Evolutionary conservation across 2,329 filamentous ascomycete genomes (phyloP).

Genomic region (Tolypocladium inflatum): DNA sequence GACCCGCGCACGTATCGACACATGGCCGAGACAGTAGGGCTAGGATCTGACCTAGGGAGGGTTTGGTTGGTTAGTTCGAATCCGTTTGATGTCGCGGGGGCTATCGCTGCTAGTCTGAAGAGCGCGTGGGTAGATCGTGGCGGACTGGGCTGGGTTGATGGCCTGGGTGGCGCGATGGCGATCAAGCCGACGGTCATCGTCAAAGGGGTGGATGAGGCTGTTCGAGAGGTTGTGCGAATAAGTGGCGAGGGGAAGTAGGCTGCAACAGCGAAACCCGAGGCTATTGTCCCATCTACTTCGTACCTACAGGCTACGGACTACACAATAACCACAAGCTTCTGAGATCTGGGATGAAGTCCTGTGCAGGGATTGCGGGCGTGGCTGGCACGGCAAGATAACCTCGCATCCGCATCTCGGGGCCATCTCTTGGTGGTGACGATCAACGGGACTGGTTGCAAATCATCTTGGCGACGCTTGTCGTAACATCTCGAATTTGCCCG

Average conservation of each 20-base stretch:
- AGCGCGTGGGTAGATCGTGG: neutral
- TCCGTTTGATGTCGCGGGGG: slow-evolving; percentile 61
- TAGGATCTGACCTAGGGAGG: slow-evolving; percentile 30
- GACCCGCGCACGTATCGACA: slow-evolving; percentile 51
- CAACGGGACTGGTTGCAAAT: too few relatives aligned
- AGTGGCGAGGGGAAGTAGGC: neutral
- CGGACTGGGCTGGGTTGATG: neutral
- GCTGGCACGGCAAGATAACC: too few relatives aligned
- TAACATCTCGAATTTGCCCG: too few relatives aligned
- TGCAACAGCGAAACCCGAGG: neutral
- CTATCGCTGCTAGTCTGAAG: neutral
- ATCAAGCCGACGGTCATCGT: neutral
- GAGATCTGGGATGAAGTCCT: too few relatives aligned
- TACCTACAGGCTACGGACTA: too few relatives aligned
- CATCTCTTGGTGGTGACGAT: too few relatives aligned
- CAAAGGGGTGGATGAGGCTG: neutral
- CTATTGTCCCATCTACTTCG: slow-evolving; percentile 14
- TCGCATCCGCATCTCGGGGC: too few relatives aligned
- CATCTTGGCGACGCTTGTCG: too few relatives aligned
- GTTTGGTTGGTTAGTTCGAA: slow-evolving; percentile 66
- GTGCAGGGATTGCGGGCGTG: too few relatives aligned
- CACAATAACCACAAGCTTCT: too few relatives aligned
- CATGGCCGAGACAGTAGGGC: slow-evolving; percentile 41
- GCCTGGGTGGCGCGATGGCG: neutral
- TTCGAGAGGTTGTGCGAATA: neutral